Base-by-base conservation (phyloP, 495 filamentous ascomycete species). In the Hypoxylon crocopeplum region DNA sequence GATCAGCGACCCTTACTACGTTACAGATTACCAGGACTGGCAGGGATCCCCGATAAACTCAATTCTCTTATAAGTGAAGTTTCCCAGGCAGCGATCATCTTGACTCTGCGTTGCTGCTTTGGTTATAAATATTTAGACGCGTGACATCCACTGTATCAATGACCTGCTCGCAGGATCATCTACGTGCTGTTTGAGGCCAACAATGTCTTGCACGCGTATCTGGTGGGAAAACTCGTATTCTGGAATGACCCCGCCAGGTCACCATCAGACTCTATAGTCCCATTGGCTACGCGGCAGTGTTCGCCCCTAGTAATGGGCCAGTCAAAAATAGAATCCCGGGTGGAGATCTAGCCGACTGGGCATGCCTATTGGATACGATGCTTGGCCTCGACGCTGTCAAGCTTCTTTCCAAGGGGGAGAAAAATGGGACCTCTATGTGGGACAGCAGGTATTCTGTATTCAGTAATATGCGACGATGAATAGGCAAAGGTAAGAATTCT, bases 251-350 rank as follows among this genome's bases (percentile, higher is more conserved):
- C 60, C 53, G 36, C 59, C 8, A 37, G 34, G 17, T 48, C 33
- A 30, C 36, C 39, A 39, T 38, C 42, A 24, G 42, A 25, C 44
- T 48, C 24, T 20, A 49, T 44, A 30, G 25, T 44, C 33, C 36
- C 24, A 62, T 52, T 47, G 47, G 40, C 25, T 55, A 48, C 36
- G 52, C 52, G 46, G 46, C 34, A 57, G 48, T 53, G 21, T 27
- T 44, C 7, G 34, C 36, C 30, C 39, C 49, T 48, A 52, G 40
- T 24, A 37, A 41, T 40, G 13, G 30, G 4, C 50, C 48, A 49
- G 62, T 65, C 62, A 56, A 65, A 65, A 65, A 65, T 65, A 65
- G 62, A 61, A 51, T 12, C 25, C n/a, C 22, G 19, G 11, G 45
- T 61, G 45, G 56, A 22, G 29, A 48, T 16, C 17, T 1, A 24